Conservation (phyloP, 202 grass and related monocot species). For the Eragrostis tef region DNA sequence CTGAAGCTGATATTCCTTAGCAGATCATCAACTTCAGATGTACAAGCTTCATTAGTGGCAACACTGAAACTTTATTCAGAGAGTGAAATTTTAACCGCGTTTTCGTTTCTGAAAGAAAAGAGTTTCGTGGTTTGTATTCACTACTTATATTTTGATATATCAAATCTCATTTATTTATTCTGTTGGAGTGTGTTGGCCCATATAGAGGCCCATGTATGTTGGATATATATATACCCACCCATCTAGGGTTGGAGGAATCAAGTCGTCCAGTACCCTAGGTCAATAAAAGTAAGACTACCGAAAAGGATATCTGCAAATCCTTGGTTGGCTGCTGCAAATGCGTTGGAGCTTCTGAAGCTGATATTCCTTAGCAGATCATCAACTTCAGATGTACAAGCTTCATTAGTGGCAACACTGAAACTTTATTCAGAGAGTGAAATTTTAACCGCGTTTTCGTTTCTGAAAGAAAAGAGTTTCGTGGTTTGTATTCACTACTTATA, state of each 20-base stretch:
- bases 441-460: conserved; percentile 81
- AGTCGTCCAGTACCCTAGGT: no score
- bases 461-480: conserved; percentile 80
- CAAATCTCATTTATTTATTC: conserved; percentile 22
- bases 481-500: conserved; percentile 53
- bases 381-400: conserved; percentile 69
- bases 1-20: conserved; percentile 86
- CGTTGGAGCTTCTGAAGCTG: conserved; percentile 82
- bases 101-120: conserved; percentile 83
- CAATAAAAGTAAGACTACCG: no score
- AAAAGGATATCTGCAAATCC: conserved; percentile 70
- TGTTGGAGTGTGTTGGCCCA: no score
- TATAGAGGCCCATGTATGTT: no score
- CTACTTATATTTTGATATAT: conserved; percentile 29
- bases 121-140: conserved; percentile 70
- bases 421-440: conserved; percentile 84
- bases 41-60: conserved; percentile 71
- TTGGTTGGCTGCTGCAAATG: conserved; percentile 80
- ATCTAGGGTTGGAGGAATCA: no score
- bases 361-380: conserved; percentile 77
- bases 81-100: conserved; percentile 81
- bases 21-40: conserved; percentile 65
- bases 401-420: conserved; percentile 68
- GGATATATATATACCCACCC: no score
- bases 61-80: conserved; percentile 79